Evolutionary conservation across 2,329 filamentous ascomycete genomes (phyloP), one percentile per base, ranked within the genome.

Genomic region (Hymenoscyphus fraxineus): DNA sequence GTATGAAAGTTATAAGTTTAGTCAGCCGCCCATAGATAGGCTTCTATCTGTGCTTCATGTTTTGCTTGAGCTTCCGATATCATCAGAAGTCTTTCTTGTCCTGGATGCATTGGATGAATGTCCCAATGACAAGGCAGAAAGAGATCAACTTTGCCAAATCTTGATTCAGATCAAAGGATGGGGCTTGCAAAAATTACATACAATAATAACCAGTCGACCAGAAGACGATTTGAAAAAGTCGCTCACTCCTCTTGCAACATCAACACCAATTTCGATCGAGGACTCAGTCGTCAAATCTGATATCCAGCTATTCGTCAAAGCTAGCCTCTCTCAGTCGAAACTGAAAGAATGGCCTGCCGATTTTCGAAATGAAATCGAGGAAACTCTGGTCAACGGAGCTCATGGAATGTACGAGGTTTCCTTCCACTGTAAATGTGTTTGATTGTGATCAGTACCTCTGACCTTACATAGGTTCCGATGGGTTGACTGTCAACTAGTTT

Each of bases 31-130:
- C 3, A 31, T 62, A 15, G 56, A 71, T 44, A 65, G 44, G 4
- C 71, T 78, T 19, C 61, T 72, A 2, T 58, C 69, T 1, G 64
- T 67, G 7, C 62, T 73, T 13, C 64, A 47, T 3, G n/a, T 71
- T 7, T 73, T 76, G 64, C 64, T 77, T 1, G 35, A 71, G 40
- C 40, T 41, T 41, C 40, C 40, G 7, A n/a, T 72, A 12, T 68
- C 72, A 55, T 58, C 63, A 1, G 62, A 72, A 58, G 22, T 69
- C 2, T 74, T 68, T 62, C 64, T 76, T 19, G 61, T 75, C 19
- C 19, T 76, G 3, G 74, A 76, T 65, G 74, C 74, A 32, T 65
- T 75, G 6, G 74, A 75, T 39, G 74, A 76, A 62, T 74, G 71
- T 9, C 77, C 76, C 79, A 0, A 79, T 64, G 72, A 71, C 5